Conservation (phyloP, 371 early-diverging fungal genomes). For the Mortierella sp. region DNA sequence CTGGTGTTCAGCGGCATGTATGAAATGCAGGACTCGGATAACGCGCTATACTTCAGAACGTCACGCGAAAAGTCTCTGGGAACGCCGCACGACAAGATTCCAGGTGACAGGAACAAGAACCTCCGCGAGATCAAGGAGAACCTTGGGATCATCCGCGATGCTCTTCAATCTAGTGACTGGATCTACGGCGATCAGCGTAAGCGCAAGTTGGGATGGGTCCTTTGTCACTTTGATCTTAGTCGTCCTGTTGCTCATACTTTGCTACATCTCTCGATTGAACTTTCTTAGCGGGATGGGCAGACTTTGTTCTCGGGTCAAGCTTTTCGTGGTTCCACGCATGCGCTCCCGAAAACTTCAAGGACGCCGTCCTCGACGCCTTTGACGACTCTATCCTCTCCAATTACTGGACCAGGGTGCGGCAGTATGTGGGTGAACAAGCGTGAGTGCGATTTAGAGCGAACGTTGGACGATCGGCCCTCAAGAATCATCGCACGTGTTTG, state of each 20-base stretch:
- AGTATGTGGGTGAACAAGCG: conserved; percentile 20
- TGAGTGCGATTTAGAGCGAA: too few species aligned
- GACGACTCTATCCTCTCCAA: conserved; percentile 37
- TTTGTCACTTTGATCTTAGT: too few species aligned
- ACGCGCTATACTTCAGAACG: conserved; percentile 40
- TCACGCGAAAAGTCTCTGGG: conserved; percentile 46
- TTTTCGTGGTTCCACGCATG: conserved; percentile 48
- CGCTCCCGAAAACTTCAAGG: conserved; percentile 43
- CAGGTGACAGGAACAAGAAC: conserved; percentile 25
- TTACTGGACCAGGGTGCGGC: conserved; percentile 40
- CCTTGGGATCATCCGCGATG: conserved; percentile 27
- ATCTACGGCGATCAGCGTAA: conserved; percentile 41
- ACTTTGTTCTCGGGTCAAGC: conserved; percentile 40
- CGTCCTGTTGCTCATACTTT: background rate
- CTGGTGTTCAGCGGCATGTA: conserved; percentile 42
- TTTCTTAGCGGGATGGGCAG: conserved; percentile 41
- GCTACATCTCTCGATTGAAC: background rate
- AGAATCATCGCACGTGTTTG: too few species aligned
- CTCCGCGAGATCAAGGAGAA: conserved; percentile 32
- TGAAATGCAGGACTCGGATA: conserved; percentile 40
- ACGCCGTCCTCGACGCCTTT: conserved; percentile 41
- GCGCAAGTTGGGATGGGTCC: background rate
- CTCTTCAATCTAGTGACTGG: conserved; percentile 27
- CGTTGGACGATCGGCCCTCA: background rate
- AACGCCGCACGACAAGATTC: conserved; percentile 23